Evolutionary conservation across 768 basidiomycete genomes (phyloP), one percentile per base, ranked within the genome.

Genomic region (Termitomyces heimii): DNA sequence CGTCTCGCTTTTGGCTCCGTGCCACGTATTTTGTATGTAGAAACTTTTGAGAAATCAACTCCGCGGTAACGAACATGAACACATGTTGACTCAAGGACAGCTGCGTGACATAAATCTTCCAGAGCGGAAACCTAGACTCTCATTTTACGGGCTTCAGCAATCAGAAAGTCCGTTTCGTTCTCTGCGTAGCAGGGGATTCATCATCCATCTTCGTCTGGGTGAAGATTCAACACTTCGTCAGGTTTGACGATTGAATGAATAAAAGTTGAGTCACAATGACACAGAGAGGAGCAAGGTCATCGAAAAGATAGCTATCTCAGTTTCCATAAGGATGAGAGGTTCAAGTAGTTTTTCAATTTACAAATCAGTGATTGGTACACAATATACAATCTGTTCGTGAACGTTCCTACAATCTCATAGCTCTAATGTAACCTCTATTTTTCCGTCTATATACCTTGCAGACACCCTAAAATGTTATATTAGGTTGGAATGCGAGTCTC

Each of bases 361-460:
- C 16, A 28, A 26, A 26, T 6, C 44, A 18, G 45, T 24, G 22
- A 18, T 6, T 22, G 6, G 35, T 40, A 40, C 4, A 10, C 26
- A n/a, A 18, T n/a, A 32, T 34, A n/a, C 20, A 45, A 24, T 31
- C 14, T n/a, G 4, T 14, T 29, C 26, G 18, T 35, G 18, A 26
- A 5, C 29, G 16, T 9, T 37, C 45, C n/a, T n/a, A 7, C 29
- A 48, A 49, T 59, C 49, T 22, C 55, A 63, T 49, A 75, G 69
- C 54, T 77, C 67, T 37, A 83, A 76, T 18, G 73, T 75, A 32
- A 84, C 68, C 60, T 78, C 76, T 18, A 83, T 53, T 64, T 71
- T 78, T 42, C 74, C 77, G 24, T 78, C 73, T n/a, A 75, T 65
- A 66, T 77, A 73, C 42, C 71, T 63, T 28, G 74, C 75, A 1